Evolutionary conservation across 441 rosid genomes (phyloP).

Genomic region (Adansonia madagascariensis): DNA sequence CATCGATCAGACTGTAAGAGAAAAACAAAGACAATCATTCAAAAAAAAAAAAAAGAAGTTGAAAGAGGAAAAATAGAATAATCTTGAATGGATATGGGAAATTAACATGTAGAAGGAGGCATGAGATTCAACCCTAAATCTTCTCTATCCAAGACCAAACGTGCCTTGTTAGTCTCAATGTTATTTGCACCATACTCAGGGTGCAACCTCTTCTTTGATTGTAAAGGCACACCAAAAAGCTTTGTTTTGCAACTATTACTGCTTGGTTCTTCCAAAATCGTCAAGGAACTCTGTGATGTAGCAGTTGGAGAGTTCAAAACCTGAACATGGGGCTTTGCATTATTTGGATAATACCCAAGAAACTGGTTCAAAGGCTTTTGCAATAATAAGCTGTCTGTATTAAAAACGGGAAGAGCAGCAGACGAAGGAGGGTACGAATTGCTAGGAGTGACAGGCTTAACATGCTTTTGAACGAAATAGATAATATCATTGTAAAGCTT

Average conservation of each 20-base stretch:
- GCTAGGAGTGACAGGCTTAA: conserved; percentile 80
- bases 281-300: conserved; percentile 67
- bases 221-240: conserved; percentile 81
- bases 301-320: conserved; percentile 47
- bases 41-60: too few relatives aligned
- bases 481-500: conserved; percentile 93
- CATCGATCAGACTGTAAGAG: conserved; percentile 29
- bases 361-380: conserved; percentile 52
- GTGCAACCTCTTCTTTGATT: conserved; percentile 78
- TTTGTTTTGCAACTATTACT: conserved; percentile 53
- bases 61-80: too few relatives aligned
- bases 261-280: conserved; percentile 57
- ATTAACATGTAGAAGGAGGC: conserved; percentile 60
- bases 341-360: conserved; percentile 39
- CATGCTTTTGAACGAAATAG: conserved; percentile 89
- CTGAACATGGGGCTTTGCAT: conserved; percentile 46
- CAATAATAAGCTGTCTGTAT: conserved; percentile 32
- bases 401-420: conserved; percentile 24
- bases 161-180: conserved; percentile 60
- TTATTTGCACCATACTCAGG: conserved; percentile 41
- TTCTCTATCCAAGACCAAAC: conserved; percentile 69
- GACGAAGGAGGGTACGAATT: conserved; percentile 46
- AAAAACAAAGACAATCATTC: conserved; percentile 13
- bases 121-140: conserved; percentile 86
- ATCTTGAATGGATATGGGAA: conserved; percentile 24